Percentiles rank a stretch among this genome's conserved stretches.
These are phyloP conservation scores for Oryza rufipogon DNA, from an alignment of 176 grass and related monocot genomes.

Conservation along the genomic window DNA sequence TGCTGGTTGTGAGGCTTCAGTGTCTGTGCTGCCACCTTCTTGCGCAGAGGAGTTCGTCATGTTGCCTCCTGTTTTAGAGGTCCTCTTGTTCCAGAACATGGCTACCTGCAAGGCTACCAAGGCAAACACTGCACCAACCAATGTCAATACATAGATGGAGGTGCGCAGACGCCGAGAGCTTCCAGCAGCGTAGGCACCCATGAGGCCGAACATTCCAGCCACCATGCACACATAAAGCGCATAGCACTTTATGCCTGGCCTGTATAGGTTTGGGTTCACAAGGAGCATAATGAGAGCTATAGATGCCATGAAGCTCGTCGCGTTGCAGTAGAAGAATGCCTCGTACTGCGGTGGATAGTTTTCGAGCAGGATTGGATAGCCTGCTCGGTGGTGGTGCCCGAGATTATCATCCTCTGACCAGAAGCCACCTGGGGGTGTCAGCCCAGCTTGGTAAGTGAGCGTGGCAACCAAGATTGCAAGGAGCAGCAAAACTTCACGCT, in stretches of 20 bases:
- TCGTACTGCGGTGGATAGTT: constrained; percentile 20
- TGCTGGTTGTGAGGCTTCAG: neutral
- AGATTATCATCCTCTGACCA: neutral
- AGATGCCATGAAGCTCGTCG: constrained; percentile 55
- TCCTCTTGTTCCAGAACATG: neutral
- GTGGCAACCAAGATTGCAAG: constrained; percentile 47
- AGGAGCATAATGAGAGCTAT: constrained; percentile 54
- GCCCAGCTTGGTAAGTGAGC: constrained; percentile 58
- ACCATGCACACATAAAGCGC: constrained; percentile 47
- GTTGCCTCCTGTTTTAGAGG: no score
- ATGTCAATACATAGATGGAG: constrained; percentile 40
- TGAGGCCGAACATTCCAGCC: constrained; percentile 35
- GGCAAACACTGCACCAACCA: constrained; percentile 27
- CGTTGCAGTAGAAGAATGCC: constrained; percentile 63
- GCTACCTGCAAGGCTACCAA: constrained; percentile 22
- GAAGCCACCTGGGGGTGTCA: constrained; percentile 53
- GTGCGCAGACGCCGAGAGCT: constrained; percentile 38
- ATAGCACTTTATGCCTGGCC: constrained; percentile 29
- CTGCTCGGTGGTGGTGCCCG: neutral
- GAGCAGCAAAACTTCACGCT: constrained; percentile 44
- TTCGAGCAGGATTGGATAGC: constrained; percentile 41
- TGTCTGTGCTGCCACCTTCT: neutral
- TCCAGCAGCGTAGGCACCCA: constrained; percentile 57
- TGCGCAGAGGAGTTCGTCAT: neutral
- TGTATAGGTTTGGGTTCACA: constrained; percentile 45